Evolutionary conservation across 768 basidiomycete genomes (phyloP), one percentile per base, ranked within the genome.

Genomic region (Saitozyma podzolica): DNA sequence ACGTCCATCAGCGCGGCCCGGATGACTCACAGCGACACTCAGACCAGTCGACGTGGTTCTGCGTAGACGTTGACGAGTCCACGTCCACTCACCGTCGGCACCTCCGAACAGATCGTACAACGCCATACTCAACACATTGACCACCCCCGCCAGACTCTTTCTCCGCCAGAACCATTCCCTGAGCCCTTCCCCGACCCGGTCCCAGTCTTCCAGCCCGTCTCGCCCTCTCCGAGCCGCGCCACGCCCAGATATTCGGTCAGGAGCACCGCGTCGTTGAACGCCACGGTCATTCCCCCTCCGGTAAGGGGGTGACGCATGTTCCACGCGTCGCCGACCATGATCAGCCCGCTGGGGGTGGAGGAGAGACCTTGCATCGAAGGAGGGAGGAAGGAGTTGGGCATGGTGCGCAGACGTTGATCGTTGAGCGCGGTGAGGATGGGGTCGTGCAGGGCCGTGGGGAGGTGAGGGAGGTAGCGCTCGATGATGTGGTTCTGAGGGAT

Each of bases 231-330:
- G 9, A 70, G 29, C 8, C 45, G 17, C 9, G 63, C 80, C 72
- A 20, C 73, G 78, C 29, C 82, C 0, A 96, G 82, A 62, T 91
- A 81, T 14, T 85, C 65, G 0, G 41, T 86, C 80, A 98, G 83
- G 40, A 90, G 67, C 13, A 92, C 88, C 6, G 89, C 89, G 68
- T 98, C 96, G 73, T 87, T 84, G 52, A 98, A 82, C 2, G 92
- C 93, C 45, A 97, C 95, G 0, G 93, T 94, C 96, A 99, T 99
- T 6, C 96, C 96, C 10, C 93, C 92, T 6, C 96, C 96, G 0
- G 96, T 99, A 19, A 99, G 84, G 1, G 96, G 96, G 79, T 99
- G 96, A 0, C 96, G 90, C 94, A 98, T 98, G 77, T 98, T 99
- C 89, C 92, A 95, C 2, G 95, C 87, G 76, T 98, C 96, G 1